These are phyloP conservation scores for Rhodotorula sp. DNA, from an alignment of 1,284 basidiomycete genomes.

Conservation along the genomic window DNA sequence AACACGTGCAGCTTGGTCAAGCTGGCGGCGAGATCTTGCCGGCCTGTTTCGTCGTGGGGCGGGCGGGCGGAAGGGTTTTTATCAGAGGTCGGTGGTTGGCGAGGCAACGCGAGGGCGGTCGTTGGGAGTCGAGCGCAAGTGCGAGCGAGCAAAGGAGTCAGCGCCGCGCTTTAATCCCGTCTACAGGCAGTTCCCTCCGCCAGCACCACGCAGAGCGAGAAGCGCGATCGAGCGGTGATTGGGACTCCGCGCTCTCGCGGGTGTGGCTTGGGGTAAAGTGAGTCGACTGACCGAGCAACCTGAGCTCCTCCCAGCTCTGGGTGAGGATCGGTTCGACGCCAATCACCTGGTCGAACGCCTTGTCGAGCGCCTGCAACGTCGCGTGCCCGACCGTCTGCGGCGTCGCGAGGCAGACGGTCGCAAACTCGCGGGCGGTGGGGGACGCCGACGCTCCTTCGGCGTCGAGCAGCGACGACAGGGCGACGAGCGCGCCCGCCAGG, in stretches of 20 bases:
- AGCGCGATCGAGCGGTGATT: background rate
- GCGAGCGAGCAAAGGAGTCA: too few relatives aligned
- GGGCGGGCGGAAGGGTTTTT: background rate
- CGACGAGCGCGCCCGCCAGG: slow-evolving; percentile 84
- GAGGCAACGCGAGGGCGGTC: background rate
- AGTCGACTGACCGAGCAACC: slow-evolving; percentile 71
- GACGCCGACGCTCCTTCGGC: slow-evolving; percentile 51
- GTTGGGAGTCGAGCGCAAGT: background rate
- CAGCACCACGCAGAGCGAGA: background rate
- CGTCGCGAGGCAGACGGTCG: slow-evolving; percentile 89
- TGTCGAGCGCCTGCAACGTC: slow-evolving; percentile 75
- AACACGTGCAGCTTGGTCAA: slow-evolving; percentile 95
- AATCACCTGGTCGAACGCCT: slow-evolving; percentile 78
- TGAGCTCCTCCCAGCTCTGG: slow-evolving; percentile 60
- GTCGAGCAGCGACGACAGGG: slow-evolving; percentile 77
- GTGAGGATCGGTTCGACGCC: slow-evolving; percentile 84
- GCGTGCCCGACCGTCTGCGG: slow-evolving; percentile 88
- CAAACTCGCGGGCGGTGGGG: slow-evolving; percentile 60
- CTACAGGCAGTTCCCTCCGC: background rate
- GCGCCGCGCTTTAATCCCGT: too few relatives aligned
- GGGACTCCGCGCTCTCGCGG: background rate
- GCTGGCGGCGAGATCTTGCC: slow-evolving; percentile 84
- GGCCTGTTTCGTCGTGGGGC: slow-evolving; percentile 60
- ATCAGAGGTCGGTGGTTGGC: background rate
- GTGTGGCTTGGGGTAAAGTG: background rate